Base-by-base conservation (phyloP, 176 grass and related monocot genomes). In the Tuctoria greenei region DNA sequence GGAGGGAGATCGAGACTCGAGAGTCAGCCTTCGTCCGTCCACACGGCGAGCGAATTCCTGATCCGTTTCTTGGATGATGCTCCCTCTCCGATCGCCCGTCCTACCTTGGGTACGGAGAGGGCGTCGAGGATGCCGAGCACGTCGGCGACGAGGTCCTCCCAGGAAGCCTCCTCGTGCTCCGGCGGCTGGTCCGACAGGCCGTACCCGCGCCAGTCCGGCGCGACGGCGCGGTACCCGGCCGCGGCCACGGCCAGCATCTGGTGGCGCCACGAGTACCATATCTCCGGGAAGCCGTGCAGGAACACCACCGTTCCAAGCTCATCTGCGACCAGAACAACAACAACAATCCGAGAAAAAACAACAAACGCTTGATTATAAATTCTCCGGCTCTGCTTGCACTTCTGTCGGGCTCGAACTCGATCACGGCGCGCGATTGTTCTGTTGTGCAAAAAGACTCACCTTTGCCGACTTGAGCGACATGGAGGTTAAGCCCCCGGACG, bases 261-360 rank as follows among this genome's bases (percentile, higher is more conserved):
- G 74, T 92, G 70, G 21, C 90, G 83, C 82, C 90, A 92, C 8
- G 90, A 44, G 79, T 92, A 88, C 90, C 90, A 92, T 72, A 92
- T 92, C 79, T 92, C 90, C 46, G 86, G 86, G 66, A 88, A 92
- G 6, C 85, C 80, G 80, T 87, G 85, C 80, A 87, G 50, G 85
- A 87, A 87, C 60, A 87, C 61, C 61, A 87, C 85, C 59, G 85
- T 83, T 0, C 79, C 74, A 14, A 73, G 74, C 17, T 87, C 79
- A 42, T n/a, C 85, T 87, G 60, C 31, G 42, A 34, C 7, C 49
- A 4, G 4, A 20, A 70, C 25, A 7, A 12, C 55, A 26, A 0
- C 11, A 47, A 55, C 56, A n/a, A 51, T 16, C 1, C 41, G 10
- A 38, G 9, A 9, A 41, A 39, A 39, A 9, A 41, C 4, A 41